Evolutionary conservation across 805 yeast species (phyloP).

Genomic region (Teunomyces barrocoloradensis): DNA sequence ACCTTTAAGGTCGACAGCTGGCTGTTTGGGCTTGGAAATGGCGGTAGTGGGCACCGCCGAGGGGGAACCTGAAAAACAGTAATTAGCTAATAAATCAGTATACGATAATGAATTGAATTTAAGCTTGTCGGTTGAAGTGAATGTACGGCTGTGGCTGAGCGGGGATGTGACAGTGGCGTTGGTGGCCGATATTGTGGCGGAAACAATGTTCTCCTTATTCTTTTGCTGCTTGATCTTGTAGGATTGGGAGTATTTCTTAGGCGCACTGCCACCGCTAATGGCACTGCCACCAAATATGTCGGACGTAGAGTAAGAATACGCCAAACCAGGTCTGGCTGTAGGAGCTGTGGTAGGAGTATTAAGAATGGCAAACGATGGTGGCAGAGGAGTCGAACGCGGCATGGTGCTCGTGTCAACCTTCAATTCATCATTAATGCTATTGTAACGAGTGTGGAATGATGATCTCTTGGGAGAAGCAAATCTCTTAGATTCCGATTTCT

Average conservation of each 20-base stretch:
- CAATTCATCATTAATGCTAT: constrained; percentile 13
- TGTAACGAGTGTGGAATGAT: constrained; percentile 16
- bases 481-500: constrained; percentile 7
- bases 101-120: constrained; percentile 26
- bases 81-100: constrained; percentile 33
- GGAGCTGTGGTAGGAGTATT: neutral
- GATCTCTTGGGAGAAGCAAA: constrained; percentile 8
- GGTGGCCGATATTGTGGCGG: neutral
- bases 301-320: constrained; percentile 16
- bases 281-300: constrained; percentile 11
- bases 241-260: constrained; percentile 28
- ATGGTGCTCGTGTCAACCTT: constrained; percentile 8
- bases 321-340: constrained; percentile 17
- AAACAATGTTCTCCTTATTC: neutral
- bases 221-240: constrained; percentile 16
- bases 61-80: constrained; percentile 33
- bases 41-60: neutral
- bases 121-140: constrained; percentile 8
- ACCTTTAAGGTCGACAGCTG: neutral
- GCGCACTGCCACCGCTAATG: constrained; percentile 2
- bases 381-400: constrained; percentile 5
- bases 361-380: constrained; percentile 1
- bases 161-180: constrained; percentile 2
- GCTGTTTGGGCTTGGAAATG: neutral
- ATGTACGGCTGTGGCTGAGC: neutral